These are phyloP conservation scores for Cyclotella choctawhatcheeana DNA, from an alignment of 108 stramenopile genomes.

Conservation along the genomic window DNA sequence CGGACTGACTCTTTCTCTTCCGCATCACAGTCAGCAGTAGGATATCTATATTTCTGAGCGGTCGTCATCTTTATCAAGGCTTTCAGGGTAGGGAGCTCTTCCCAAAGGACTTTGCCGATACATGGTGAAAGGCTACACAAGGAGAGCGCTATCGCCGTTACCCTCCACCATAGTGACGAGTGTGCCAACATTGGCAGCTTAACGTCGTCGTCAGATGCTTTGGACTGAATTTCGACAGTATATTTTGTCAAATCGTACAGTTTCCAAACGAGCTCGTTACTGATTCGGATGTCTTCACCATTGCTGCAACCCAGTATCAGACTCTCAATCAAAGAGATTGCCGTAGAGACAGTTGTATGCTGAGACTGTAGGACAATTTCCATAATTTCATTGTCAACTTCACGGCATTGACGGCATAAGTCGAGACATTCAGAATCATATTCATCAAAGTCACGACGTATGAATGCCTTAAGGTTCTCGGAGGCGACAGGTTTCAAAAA, in stretches of 20 bases:
- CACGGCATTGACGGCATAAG: constrained; percentile 53
- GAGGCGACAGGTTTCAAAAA: constrained; percentile 62
- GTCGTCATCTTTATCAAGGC: constrained; percentile 83
- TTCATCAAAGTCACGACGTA: neutral
- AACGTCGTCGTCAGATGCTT: neutral
- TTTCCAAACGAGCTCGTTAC: constrained; percentile 46
- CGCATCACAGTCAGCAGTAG: constrained; percentile 80
- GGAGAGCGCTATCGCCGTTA: constrained; percentile 62
- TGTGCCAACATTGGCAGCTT: constrained; percentile 54
- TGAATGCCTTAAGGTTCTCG: constrained; percentile 40
- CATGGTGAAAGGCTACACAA: constrained; percentile 61
- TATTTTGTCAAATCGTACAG: constrained; percentile 68
- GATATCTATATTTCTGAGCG: constrained; percentile 73
- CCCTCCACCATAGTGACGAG: constrained; percentile 80
- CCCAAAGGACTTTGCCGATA: constrained; percentile 61
- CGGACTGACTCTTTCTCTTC: constrained; percentile 60
- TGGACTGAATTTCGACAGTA: constrained; percentile 29
- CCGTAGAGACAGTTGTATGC: constrained; percentile 34
- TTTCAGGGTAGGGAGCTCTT: constrained; percentile 63
- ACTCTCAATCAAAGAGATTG: constrained; percentile 64
- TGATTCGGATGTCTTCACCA: constrained; percentile 10
- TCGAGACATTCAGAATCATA: constrained; percentile 47
- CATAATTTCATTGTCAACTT: constrained; percentile 73
- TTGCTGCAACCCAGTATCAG: constrained; percentile 56
- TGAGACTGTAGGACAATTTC: constrained; percentile 56